Conservation (phyloP, 2,329 filamentous ascomycete genomes). For the Pseudodiploospora longispora region DNA sequence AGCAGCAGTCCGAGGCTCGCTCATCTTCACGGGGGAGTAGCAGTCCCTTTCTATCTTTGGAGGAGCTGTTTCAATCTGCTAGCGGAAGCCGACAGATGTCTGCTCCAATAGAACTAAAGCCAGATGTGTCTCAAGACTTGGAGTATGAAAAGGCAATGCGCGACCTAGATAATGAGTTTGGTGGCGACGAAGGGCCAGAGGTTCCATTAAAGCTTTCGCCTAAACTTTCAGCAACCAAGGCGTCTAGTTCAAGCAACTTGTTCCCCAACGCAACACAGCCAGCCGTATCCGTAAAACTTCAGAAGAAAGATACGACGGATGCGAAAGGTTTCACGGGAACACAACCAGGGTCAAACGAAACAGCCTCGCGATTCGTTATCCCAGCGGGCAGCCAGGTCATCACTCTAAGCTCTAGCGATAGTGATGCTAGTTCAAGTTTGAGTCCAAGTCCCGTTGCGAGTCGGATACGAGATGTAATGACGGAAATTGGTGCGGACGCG, state of each 20-base stretch:
- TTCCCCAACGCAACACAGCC: slow-evolving; percentile 28
- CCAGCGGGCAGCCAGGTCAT: slow-evolving; percentile 26
- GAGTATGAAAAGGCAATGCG: slow-evolving; percentile 39
- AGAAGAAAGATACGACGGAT: background rate
- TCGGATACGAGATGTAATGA: slow-evolving; percentile 12
- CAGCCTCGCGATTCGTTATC: slow-evolving; percentile 16
- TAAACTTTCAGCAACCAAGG: slow-evolving; percentile 13
- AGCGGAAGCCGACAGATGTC: slow-evolving; percentile 28
- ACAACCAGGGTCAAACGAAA: slow-evolving; percentile 9
- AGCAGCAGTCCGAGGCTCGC: background rate
- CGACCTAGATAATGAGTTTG: slow-evolving; percentile 25
- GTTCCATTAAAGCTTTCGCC: slow-evolving; percentile 14
- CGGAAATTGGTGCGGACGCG: slow-evolving; percentile 14
- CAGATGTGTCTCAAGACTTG: slow-evolving; percentile 18
- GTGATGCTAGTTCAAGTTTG: too few relatives aligned
- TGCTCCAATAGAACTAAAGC: slow-evolving; percentile 15
- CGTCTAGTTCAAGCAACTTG: slow-evolving; percentile 14
- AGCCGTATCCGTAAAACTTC: slow-evolving; percentile 1
- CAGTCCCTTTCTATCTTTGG: slow-evolving; percentile 26
- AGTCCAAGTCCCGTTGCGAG: slow-evolving; percentile 7
- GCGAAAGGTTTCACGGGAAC: background rate
- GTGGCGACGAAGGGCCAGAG: slow-evolving; percentile 17
- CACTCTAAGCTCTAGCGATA: slow-evolving; percentile 20
- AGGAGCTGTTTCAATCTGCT: slow-evolving; percentile 35
- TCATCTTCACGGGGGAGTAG: slow-evolving; percentile 19